Conservation (phyloP, 768 basidiomycete species). For the Collybiopsis luxurians region DNA sequence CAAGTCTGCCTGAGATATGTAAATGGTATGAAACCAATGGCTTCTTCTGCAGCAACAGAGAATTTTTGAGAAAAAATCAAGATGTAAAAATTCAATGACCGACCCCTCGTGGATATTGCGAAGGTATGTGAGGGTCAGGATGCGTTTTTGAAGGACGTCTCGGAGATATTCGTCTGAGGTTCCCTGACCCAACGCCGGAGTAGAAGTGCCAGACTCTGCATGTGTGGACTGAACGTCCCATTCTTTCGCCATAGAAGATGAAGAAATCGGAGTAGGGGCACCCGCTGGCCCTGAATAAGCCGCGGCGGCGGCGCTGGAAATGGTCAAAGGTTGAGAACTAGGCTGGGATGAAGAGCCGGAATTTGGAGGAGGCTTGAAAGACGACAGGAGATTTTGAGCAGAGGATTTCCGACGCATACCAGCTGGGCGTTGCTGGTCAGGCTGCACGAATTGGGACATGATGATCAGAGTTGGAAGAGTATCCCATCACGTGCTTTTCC, state of each 20-base stretch:
- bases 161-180: slow-evolving; percentile 78
- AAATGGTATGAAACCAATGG: slow-evolving; percentile 88
- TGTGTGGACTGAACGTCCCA: slow-evolving; percentile 73
- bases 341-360: slow-evolving; percentile 30
- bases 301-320: slow-evolving; percentile 34
- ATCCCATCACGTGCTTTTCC: slow-evolving; percentile 11
- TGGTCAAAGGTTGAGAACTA: slow-evolving; percentile 24
- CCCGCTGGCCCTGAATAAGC: slow-evolving; percentile 34
- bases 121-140: slow-evolving; percentile 82
- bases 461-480: neutral
- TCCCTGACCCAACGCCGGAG: slow-evolving; percentile 53
- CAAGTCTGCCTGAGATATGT: slow-evolving; percentile 71
- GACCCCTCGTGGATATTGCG: slow-evolving; percentile 86
- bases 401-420: slow-evolving; percentile 83
- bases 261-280: slow-evolving; percentile 37
- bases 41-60: slow-evolving; percentile 48
- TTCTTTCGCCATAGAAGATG: slow-evolving; percentile 50
- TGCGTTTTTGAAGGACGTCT: slow-evolving; percentile 79
- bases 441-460: neutral
- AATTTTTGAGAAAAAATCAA: neutral
- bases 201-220: slow-evolving; percentile 41
- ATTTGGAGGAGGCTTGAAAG: slow-evolving; percentile 53
- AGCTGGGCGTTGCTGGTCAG: slow-evolving; percentile 39
- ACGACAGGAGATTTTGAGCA: slow-evolving; percentile 77
- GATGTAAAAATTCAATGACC: slow-evolving; percentile 23